Base-by-base conservation (phyloP, 2,329 filamentous ascomycete species). In the Myrmaecium sp. region DNA sequence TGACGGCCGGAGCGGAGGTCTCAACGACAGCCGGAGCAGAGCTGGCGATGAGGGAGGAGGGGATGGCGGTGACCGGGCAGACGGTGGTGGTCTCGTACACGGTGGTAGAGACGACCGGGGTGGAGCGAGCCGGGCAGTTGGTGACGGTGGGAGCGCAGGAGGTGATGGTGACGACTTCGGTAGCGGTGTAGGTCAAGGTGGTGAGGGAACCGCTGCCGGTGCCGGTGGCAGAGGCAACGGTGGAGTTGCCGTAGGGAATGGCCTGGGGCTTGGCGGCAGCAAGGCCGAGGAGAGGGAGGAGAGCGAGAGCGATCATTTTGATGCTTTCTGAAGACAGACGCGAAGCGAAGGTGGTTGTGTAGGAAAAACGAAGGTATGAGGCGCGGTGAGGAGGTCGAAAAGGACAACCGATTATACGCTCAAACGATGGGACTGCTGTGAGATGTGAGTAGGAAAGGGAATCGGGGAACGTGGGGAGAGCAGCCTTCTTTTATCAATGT, bases 71-170 rank as follows among this genome's bases (percentile, higher is more conserved):
- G 14, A 30, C 21, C 5, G 31, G 31, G 23, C 31, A 35, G 17
- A 40, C 30, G n/a, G 33, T 36, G 21, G 34, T 38, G 9, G 28
- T 26, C 14, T 31, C 23, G 10, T 28, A 29, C 17, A 30, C 30
- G n/a, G 31, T 36, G 6, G 30, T 29, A 29, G 36, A 30, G 12
- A 34, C 30, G 18, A 40, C 25, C 7, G 29, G 14, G 8, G 36
- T 35, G 25, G 34, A 34, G 5, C 29, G 27, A 14, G 36, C 36
- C 3, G 42, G 37, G 28, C 35, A 39, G 29, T 40, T 35, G 18
- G 36, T 39, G 5, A 44, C 31, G 6, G 33, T 36, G 13, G 37
- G 25, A 12, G 33, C 31, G 21, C 40, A 34, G 11, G 23, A 33
- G 22, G 33, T 43, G 32, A 43, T 36, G 23, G 42, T 47, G n/a